phyloP scores from a whole-genome alignment of 768 basidiomycete species.

The Termitomyces sp. region DNA sequence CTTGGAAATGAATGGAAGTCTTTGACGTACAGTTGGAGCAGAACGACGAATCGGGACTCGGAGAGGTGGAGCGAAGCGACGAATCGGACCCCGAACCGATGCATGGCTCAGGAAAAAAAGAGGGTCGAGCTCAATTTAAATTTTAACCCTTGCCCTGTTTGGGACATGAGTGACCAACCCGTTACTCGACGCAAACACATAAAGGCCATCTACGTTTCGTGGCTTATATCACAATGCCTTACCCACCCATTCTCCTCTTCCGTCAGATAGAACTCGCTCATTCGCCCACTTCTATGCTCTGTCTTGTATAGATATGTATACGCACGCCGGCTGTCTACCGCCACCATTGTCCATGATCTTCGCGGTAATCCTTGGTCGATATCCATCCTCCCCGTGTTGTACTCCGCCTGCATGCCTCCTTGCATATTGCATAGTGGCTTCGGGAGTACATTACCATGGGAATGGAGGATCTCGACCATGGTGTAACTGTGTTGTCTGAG shows the following conservation, averaged over 20 bases:
- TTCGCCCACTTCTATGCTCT: neutral
- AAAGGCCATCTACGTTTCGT: neutral
- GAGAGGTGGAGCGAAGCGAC: neutral
- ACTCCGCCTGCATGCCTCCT: neutral
- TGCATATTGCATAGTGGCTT: neutral
- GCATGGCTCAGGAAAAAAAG: neutral
- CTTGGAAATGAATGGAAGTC: neutral
- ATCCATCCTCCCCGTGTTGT: neutral
- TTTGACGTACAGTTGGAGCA: neutral
- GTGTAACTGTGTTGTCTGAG: neutral
- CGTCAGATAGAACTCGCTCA: neutral
- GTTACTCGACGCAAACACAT: neutral
- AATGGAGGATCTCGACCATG: neutral
- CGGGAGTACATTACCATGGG: slow-evolving; percentile 1
- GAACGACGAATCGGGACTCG: no score
- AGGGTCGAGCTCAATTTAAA: neutral
- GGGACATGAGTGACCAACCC: neutral
- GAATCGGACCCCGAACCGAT: neutral
- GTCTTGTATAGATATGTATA: neutral
- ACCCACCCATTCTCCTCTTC: neutral
- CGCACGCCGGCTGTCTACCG: neutral
- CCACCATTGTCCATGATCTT: neutral
- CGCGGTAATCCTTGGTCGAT: neutral
- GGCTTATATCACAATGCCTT: neutral
- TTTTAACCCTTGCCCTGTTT: neutral